phyloP scores from a whole-genome alignment of 345 rosid genomes.

The Ailanthus altissimus region DNA sequence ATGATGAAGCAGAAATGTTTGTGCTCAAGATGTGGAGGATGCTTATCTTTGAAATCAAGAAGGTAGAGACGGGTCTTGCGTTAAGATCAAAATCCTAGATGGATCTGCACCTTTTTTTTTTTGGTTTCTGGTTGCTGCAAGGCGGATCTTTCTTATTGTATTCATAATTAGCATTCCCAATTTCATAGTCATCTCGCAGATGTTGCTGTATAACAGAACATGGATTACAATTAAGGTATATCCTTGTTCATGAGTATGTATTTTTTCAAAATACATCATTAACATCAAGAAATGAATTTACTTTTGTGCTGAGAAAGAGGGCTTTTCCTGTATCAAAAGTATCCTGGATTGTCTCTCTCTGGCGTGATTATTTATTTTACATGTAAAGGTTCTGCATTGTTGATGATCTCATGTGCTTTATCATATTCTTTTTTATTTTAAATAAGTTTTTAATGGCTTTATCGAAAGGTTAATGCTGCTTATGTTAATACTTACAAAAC shows the following conservation, averaged over 20 bases:
- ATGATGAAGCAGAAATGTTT: constrained; percentile 98
- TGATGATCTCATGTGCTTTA: no score
- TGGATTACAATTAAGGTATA: constrained; percentile 6
- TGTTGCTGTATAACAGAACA: constrained; percentile 17
- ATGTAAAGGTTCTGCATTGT: not conserved
- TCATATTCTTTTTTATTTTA: not conserved
- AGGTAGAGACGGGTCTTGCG: constrained; percentile 76
- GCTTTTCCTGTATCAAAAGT: not conserved
- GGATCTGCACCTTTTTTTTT: constrained; percentile 4
- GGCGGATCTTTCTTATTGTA: not conserved
- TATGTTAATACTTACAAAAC: not conserved
- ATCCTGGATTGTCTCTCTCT: not conserved
- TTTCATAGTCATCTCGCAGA: not conserved
- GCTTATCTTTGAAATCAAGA: constrained; percentile 96
- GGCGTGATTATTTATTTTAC: not conserved
- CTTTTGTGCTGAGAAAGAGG: not conserved
- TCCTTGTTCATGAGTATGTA: constrained; percentile 19
- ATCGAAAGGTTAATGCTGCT: not conserved
- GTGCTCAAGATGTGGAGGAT: constrained; percentile 99
- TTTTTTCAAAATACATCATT: constrained; percentile 9
- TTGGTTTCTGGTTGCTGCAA: not conserved
- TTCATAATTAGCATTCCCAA: not conserved
- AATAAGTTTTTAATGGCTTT: not conserved
- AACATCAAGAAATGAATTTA: constrained; percentile 3
- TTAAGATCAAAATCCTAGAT: constrained; percentile 57